Conservation (phyloP, 306 rosid species). For the Cicer arietinum region DNA sequence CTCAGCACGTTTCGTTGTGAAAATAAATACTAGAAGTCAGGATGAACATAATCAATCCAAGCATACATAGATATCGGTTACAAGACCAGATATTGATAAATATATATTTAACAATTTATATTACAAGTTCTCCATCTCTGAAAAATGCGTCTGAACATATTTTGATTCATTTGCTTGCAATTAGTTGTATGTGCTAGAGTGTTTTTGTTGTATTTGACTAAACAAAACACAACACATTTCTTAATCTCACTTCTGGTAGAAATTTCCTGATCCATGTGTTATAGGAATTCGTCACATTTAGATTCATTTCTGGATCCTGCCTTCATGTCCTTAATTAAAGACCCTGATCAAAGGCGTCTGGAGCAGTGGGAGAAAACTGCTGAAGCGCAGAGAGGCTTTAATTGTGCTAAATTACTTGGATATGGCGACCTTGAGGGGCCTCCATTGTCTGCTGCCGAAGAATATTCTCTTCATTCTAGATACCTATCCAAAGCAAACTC, state of each 20-base stretch:
- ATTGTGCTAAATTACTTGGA: slow-evolving; percentile 85
- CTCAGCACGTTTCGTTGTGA: not conserved
- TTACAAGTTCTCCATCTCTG: slow-evolving; percentile 19
- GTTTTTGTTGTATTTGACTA: slow-evolving; percentile 30
- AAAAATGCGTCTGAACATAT: slow-evolving; percentile 7
- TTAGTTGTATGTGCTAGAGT: slow-evolving; percentile 27
- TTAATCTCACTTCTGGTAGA: slow-evolving; percentile 25
- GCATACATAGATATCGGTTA: slow-evolving; percentile 15
- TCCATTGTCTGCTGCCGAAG: slow-evolving; percentile 86
- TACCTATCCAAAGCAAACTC: slow-evolving; percentile 95
- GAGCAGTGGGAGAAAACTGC: slow-evolving; percentile 99
- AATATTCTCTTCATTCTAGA: slow-evolving; percentile 96
- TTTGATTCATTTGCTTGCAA: slow-evolving; percentile 20
- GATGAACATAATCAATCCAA: slow-evolving; percentile 9
- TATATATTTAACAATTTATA: slow-evolving; percentile 21
- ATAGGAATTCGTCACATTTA: slow-evolving; percentile 78
- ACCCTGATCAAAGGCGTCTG: slow-evolving; percentile 91
- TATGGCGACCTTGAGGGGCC: slow-evolving; percentile 95
- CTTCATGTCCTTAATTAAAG: slow-evolving; percentile 98
- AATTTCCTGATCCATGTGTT: slow-evolving; percentile 27
- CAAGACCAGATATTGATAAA: slow-evolving; percentile 18
- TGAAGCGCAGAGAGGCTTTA: slow-evolving; percentile 88
- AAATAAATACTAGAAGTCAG: not conserved
- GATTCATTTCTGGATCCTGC: slow-evolving; percentile 95
- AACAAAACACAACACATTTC: slow-evolving; percentile 14